Percentiles rank a stretch among this genome's conserved stretches.
These are phyloP conservation scores for Hordeum pubiflorum DNA, from an alignment of 202 grass and related monocot genomes.

Conservation along the genomic window DNA sequence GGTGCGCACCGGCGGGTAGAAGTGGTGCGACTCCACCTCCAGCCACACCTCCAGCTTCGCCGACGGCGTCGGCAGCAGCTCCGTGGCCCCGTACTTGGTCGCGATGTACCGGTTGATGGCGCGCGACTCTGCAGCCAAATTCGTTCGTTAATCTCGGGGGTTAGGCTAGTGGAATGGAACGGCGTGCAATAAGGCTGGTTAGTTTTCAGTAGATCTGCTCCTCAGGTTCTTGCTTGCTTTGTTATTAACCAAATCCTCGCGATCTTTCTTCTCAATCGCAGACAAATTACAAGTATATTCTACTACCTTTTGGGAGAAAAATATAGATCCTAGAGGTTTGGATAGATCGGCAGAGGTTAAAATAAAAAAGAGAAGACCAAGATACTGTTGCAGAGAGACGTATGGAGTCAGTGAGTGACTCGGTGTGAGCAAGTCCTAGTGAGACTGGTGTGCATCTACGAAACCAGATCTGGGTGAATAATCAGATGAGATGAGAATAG, in stretches of 20 bases:
- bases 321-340: background rate
- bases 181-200: too few relatives aligned
- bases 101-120: conserved; percentile 72
- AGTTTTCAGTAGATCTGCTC: background rate
- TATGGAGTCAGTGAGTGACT: too few relatives aligned
- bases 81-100: conserved; percentile 46
- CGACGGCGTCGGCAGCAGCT: conserved; percentile 36
- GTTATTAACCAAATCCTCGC: background rate
- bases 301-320: too few relatives aligned
- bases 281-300: background rate
- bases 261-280: background rate
- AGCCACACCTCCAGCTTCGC: conserved; percentile 66
- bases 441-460: too few relatives aligned
- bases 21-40: conserved; percentile 75
- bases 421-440: too few relatives aligned
- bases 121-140: conserved; percentile 49
- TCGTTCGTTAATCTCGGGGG: too few relatives aligned
- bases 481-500: background rate
- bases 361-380: background rate
- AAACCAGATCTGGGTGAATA: too few relatives aligned
- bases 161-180: too few relatives aligned
- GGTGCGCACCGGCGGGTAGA: conserved; percentile 15
- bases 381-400: too few relatives aligned
- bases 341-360: background rate
- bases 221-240: background rate